Evolutionary conservation across 371 early-diverging fungal species (phyloP).

Genomic region (Mucor mucedo): DNA sequence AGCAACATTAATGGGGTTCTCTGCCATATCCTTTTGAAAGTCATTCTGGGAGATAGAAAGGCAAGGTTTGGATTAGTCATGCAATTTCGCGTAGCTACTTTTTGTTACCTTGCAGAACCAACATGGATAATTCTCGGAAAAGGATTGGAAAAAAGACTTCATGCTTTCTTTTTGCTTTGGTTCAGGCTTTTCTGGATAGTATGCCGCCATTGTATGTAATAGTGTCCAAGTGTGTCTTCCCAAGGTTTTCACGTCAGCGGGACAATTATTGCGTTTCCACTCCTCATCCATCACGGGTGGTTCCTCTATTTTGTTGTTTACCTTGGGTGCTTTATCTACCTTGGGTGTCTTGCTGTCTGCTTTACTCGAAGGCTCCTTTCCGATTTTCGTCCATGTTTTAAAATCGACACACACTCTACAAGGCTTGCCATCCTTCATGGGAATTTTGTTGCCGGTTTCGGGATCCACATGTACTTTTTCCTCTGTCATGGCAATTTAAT

Average conservation of each 20-base stretch:
- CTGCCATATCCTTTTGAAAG: slow-evolving; percentile 71
- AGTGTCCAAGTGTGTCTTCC: slow-evolving; percentile 97
- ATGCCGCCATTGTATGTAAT: slow-evolving; percentile 97
- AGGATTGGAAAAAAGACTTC: slow-evolving; percentile 68
- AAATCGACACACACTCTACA: slow-evolving; percentile 80
- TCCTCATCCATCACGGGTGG: slow-evolving; percentile 24
- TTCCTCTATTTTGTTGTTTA: too few species aligned
- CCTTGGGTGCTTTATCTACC: background rate
- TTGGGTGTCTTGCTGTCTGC: background rate
- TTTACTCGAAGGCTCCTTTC: slow-evolving; percentile 23
- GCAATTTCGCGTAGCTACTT: background rate
- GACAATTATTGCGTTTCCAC: slow-evolving; percentile 72
- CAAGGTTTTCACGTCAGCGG: slow-evolving; percentile 86
- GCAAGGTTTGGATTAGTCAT: background rate
- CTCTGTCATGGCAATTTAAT: slow-evolving; percentile 11
- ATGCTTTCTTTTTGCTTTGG: slow-evolving; percentile 72
- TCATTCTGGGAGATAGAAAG: slow-evolving; percentile 59
- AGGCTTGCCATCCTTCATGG: slow-evolving; percentile 67
- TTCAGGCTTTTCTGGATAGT: slow-evolving; percentile 90
- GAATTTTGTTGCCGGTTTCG: slow-evolving; percentile 45
- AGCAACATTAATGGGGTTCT: slow-evolving; percentile 85
- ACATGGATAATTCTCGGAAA: slow-evolving; percentile 95
- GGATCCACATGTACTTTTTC: slow-evolving; percentile 43
- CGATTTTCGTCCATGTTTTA: slow-evolving; percentile 65
- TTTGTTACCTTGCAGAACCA: slow-evolving; percentile 77